Percentiles rank a stretch among this genome's conserved stretches.
Evolutionary conservation across 2,329 filamentous ascomycete species (phyloP).

Genomic region (Alternaria sp.): DNA sequence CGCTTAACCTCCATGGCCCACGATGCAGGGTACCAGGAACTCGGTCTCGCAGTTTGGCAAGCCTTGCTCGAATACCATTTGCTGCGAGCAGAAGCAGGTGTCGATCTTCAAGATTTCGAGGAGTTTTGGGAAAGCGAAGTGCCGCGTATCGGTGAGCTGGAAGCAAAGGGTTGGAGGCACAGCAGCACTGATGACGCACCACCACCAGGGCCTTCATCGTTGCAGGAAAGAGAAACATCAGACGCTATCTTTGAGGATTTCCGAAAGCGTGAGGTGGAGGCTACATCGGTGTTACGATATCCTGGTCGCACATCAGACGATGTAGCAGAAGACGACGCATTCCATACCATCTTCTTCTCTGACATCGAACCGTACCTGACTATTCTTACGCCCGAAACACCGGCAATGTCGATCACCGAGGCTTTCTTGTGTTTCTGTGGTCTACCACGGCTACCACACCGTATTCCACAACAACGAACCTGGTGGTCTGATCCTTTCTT

Average conservation of each 20-base stretch:
- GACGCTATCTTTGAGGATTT: conserved; percentile 36
- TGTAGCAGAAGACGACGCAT: conserved; percentile 79
- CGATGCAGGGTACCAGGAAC: conserved; percentile 80
- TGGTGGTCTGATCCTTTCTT: conserved; percentile 66
- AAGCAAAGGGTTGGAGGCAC: conserved; percentile 74
- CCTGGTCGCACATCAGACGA: conserved; percentile 81
- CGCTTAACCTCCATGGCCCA: conserved; percentile 76
- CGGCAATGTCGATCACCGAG: conserved; percentile 66
- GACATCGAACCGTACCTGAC: conserved; percentile 75
- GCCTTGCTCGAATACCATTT: conserved; percentile 77
- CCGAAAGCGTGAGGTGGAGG: conserved; percentile 62
- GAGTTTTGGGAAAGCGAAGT: conserved; percentile 90
- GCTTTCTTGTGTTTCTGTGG: conserved; percentile 64
- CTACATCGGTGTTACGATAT: conserved; percentile 59
- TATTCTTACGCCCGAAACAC: conserved; percentile 44
- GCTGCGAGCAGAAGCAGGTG: conserved; percentile 65
- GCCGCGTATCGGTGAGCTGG: conserved; percentile 76
- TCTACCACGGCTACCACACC: conserved; percentile 60
- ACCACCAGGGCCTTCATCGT: conserved; percentile 8
- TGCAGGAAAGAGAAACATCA: conserved; percentile 17
- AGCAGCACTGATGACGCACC: conserved; percentile 49
- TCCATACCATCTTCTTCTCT: conserved; percentile 78
- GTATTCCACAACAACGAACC: conserved; percentile 36
- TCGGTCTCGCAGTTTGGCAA: conserved; percentile 84
- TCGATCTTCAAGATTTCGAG: conserved; percentile 58